These are phyloP conservation scores for Camellia lanceoleosa DNA, from an alignment of 148 eudicot species.

Conservation along the genomic window DNA sequence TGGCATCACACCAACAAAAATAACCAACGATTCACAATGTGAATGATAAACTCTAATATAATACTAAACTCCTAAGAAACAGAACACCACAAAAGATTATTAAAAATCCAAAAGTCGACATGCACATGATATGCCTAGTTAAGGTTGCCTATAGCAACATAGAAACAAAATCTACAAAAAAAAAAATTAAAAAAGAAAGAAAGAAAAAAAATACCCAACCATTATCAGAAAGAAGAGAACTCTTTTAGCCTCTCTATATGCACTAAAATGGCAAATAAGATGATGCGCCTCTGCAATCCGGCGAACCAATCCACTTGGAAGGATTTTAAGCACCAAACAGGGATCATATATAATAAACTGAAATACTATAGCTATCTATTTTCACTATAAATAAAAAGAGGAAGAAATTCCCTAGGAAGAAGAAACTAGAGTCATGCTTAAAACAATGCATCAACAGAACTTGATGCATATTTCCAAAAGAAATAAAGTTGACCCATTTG, in stretches of 20 bases:
- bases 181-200: too few species aligned
- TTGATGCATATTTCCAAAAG: not conserved
- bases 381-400: not conserved
- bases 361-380: not conserved
- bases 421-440: not conserved
- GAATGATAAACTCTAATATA: not conserved
- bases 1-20: not conserved
- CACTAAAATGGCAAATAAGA: not conserved
- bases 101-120: too few species aligned
- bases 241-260: not conserved
- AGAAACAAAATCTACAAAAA: too few species aligned
- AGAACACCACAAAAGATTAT: too few species aligned
- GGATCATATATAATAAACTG: not conserved
- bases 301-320: not conserved
- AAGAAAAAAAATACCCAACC: not conserved
- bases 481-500: not conserved
- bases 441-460: not conserved
- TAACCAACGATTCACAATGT: not conserved
- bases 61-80: too few species aligned
- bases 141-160: too few species aligned
- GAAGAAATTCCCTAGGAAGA: not conserved
- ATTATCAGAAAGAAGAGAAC: not conserved
- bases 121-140: too few species aligned
- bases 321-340: not conserved
- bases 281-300: not conserved